Evolutionary conservation across 2,329 filamentous ascomycete species (phyloP).

Genomic region (Cladosporium sp.): DNA sequence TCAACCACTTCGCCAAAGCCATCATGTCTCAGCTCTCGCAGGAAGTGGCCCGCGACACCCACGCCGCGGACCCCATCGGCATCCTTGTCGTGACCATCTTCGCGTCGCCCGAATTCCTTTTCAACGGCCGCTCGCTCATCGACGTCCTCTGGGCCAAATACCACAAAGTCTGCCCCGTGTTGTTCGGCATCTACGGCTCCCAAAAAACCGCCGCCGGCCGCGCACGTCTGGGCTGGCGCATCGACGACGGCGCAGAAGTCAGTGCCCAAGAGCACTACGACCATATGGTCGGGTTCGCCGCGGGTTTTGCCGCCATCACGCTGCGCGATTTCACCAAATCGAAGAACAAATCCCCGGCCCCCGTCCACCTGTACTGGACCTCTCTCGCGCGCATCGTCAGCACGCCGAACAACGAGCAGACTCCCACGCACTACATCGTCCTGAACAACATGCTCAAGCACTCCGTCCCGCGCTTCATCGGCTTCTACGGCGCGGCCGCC

Average conservation of each 20-base stretch:
- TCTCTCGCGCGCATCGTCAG: conserved; percentile 73
- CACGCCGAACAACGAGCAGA: conserved; percentile 54
- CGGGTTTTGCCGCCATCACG: conserved; percentile 78
- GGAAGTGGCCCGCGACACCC: conserved; percentile 37
- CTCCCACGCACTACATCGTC: conserved; percentile 45
- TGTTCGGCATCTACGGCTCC: conserved; percentile 77
- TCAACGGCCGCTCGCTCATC: conserved; percentile 67
- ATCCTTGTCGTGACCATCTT: conserved; percentile 72
- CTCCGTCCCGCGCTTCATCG: conserved; percentile 70
- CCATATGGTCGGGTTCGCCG: conserved; percentile 77
- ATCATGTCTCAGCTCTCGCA: conserved; percentile 59
- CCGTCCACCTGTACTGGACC: conserved; percentile 77
- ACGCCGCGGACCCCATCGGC: conserved; percentile 70
- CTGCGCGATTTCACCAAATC: conserved; percentile 76
- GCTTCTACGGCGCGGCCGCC: conserved; percentile 75
- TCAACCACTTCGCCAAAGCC: conserved; percentile 72
- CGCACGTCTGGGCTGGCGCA: conserved; percentile 68
- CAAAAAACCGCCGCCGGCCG: conserved; percentile 69
- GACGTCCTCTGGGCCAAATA: conserved; percentile 88
- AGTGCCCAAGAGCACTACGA: conserved; percentile 63
- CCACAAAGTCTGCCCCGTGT: conserved; percentile 71
- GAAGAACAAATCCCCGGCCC: conserved; percentile 66
- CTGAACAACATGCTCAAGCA: conserved; percentile 55
- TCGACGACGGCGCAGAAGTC: conserved; percentile 29
- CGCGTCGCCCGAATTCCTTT: conserved; percentile 54